These are phyloP conservation scores for Oropetium thomaeum DNA, from an alignment of 176 grass and related monocot species.

Conservation along the genomic window DNA sequence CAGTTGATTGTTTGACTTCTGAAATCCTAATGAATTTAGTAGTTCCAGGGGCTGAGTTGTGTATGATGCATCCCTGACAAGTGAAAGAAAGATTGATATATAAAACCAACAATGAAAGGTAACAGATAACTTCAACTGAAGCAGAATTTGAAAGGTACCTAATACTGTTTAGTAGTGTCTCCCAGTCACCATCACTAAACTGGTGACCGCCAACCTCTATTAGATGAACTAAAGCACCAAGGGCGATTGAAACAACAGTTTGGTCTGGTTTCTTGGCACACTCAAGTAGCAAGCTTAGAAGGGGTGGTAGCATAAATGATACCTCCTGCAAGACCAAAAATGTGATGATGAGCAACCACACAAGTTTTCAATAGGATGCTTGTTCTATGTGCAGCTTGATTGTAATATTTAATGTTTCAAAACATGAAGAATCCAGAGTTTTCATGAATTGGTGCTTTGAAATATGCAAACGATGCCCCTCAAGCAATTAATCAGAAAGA, in stretches of 20 bases:
- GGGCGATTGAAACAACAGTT: constrained; percentile 94
- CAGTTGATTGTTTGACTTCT: constrained; percentile 64
- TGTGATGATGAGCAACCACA: constrained; percentile 26
- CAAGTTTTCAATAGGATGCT: constrained; percentile 22
- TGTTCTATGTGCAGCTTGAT: constrained; percentile 10
- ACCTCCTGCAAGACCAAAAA: constrained; percentile 69
- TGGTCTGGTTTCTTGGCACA: constrained; percentile 99
- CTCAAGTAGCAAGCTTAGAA: constrained; percentile 90
- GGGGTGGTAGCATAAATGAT: constrained; percentile 97
- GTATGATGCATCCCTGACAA: constrained; percentile 90
- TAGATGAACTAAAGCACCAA: constrained; percentile 94
- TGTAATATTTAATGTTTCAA: constrained; percentile 16
- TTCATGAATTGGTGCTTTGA: constrained; percentile 10
- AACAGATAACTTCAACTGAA: constrained; percentile 11
- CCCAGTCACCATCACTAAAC: constrained; percentile 92
- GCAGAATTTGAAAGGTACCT: constrained; percentile 55
- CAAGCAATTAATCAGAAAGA: constrained; percentile 19
- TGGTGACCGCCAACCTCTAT: constrained; percentile 97
- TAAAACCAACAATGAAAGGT: constrained; percentile 24
- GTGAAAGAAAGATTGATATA: constrained; percentile 35
- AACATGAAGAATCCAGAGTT: constrained; percentile 5
- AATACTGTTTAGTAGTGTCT: constrained; percentile 95
- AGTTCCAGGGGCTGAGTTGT: constrained; percentile 95
- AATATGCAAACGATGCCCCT: neutral
- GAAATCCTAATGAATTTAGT: constrained; percentile 94